Percentiles rank a stretch among this genome's conserved stretches.
Conservation (phyloP, 2,329 filamentous ascomycete genomes). For the Grosmannia penicillata region DNA sequence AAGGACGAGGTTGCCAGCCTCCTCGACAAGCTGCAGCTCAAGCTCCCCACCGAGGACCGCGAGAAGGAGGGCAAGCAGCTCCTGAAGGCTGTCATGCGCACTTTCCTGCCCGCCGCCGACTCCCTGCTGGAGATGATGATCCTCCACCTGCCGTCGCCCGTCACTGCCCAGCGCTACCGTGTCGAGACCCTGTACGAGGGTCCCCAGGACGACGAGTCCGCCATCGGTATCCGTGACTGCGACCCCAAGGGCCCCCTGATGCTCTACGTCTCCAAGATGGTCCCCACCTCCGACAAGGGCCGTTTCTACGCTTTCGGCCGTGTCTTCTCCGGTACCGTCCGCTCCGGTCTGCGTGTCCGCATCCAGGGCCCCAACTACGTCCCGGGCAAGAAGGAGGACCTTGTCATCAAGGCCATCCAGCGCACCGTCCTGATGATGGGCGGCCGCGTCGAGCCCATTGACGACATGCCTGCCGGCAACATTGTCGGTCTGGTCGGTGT, state of each 20-base stretch:
- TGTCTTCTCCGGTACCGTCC: constrained; percentile 98
- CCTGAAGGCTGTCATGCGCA: constrained; percentile 95
- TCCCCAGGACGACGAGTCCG: constrained; percentile 79
- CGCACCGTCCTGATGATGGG: constrained; percentile 99
- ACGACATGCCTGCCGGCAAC: constrained; percentile 98
- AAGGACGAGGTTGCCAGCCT: constrained; percentile 76
- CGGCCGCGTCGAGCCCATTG: constrained; percentile 92
- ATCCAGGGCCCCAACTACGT: constrained; percentile 99
- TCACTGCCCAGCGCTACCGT: constrained; percentile 95
- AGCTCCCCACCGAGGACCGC: constrained; percentile 74
- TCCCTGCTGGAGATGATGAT: constrained; percentile 99
- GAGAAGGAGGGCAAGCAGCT: constrained; percentile 95
- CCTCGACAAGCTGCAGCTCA: constrained; percentile 86
- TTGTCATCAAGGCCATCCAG: constrained; percentile 99
- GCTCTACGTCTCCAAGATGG: constrained; percentile 99
- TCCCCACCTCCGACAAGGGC: constrained; percentile 97
- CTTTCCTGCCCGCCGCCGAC: constrained; percentile 96
- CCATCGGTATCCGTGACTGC: constrained; percentile 96
- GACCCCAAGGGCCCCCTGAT: constrained; percentile 97
- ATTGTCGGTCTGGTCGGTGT: constrained; percentile 99
- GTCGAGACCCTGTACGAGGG: constrained; percentile 98
- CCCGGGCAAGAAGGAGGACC: constrained; percentile 96
- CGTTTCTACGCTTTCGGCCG: constrained; percentile 99
- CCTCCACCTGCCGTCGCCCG: constrained; percentile 92
- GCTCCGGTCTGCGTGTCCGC: constrained; percentile 96